These are phyloP conservation scores for Nevesoporus exiguus DNA, from an alignment of 768 basidiomycete species.

Conservation along the genomic window DNA sequence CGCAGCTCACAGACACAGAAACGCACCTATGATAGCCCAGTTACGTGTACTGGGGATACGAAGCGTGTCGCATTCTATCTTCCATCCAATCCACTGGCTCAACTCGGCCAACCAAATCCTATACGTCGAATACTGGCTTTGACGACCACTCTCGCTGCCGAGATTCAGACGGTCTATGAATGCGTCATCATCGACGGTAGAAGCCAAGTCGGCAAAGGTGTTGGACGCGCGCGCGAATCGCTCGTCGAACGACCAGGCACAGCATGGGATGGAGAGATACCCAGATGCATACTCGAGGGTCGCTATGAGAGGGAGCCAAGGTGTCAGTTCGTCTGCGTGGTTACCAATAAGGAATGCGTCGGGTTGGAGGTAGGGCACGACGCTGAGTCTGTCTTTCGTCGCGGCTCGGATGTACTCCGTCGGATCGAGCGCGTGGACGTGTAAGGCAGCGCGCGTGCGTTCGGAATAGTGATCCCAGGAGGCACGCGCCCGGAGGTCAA, in stretches of 20 bases:
- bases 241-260: conserved; percentile 76
- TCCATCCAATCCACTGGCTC: conserved; percentile 77
- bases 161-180: conserved; percentile 50
- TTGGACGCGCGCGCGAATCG: conserved; percentile 53
- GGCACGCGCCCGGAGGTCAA: conserved; percentile 80
- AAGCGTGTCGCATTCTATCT: conserved; percentile 79
- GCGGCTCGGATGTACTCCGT: conserved; percentile 2
- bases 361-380: conserved; percentile 33
- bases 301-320: conserved; percentile 86
- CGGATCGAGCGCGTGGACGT: conserved; percentile 73
- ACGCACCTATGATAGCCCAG: conserved; percentile 86
- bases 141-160: conserved; percentile 56
- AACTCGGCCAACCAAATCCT: conserved; percentile 81
- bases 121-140: conserved; percentile 77
- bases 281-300: conserved; percentile 58
- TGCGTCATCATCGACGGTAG: conserved; percentile 22
- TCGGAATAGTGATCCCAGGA: conserved; percentile 82
- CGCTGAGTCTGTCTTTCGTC: background rate
- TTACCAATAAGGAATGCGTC: conserved; percentile 85
- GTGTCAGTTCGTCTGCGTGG: conserved; percentile 95
- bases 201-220: conserved; percentile 21
- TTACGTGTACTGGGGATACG: conserved; percentile 92
- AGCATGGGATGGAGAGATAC: conserved; percentile 87
- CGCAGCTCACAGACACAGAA: background rate
- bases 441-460: conserved; percentile 55